These are phyloP conservation scores for Hippophae tibetana DNA, from an alignment of 306 rosid genomes.

Conservation along the genomic window DNA sequence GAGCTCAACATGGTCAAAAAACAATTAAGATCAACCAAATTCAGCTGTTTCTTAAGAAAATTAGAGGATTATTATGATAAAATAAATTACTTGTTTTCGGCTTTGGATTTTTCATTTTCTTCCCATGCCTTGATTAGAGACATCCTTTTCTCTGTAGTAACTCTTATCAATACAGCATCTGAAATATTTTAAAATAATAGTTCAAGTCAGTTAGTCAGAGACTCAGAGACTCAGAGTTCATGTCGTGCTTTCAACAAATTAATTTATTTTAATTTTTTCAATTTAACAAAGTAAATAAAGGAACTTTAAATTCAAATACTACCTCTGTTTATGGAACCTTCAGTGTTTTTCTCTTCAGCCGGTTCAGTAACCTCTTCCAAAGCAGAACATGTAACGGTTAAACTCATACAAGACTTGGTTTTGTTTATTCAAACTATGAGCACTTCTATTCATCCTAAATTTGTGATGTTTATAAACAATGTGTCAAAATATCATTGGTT, in stretches of 20 bases:
- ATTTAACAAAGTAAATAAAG: neutral
- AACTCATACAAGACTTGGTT: too few species aligned
- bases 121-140: slow-evolving; percentile 57
- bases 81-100: slow-evolving; percentile 40
- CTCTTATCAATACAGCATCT: slow-evolving; percentile 54
- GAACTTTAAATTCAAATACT: neutral
- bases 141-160: slow-evolving; percentile 45
- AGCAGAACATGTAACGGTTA: neutral
- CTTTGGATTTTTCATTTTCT: slow-evolving; percentile 52
- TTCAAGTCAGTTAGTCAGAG: neutral
- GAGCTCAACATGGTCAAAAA: too few species aligned
- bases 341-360: slow-evolving; percentile 37
- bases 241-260: neutral
- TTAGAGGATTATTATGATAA: too few species aligned
- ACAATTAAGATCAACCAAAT: too few species aligned
- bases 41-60: too few species aligned
- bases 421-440: too few species aligned
- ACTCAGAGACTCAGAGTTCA: neutral
- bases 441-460: too few species aligned
- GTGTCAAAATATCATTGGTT: too few species aligned
- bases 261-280: too few species aligned
- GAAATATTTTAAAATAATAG: neutral
- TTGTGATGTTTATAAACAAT: too few species aligned
- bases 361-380: slow-evolving; percentile 40
- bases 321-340: slow-evolving; percentile 70